Base-by-base conservation (phyloP, 371 early-diverging fungal genomes). In the Mortierella sp. region DNA sequence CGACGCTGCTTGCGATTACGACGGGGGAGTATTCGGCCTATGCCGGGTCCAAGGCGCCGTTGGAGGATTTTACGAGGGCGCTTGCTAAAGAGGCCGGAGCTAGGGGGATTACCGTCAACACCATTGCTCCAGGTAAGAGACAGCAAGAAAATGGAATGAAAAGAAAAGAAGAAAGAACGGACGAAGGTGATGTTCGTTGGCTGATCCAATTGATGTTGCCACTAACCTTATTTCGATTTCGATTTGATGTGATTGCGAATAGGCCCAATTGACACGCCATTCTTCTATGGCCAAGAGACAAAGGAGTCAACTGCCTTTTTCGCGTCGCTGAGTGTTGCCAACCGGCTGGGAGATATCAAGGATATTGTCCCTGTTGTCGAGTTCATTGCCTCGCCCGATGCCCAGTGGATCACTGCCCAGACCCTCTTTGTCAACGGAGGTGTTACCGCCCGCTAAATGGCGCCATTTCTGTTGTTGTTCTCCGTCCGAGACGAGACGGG, bases 61-160 rank as follows among this genome's bases (percentile, higher is more conserved):
- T 86, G 40, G 84, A 80, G 71, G 77, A 83, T 45, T 87, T 87
- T 40, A 85, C 87, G 1, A 74, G 85, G 37, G 85, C 86, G 7
- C 24, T 85, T 34, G 85, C 86, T 9, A 76, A 79, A 39, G 85
- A 86, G 50, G 73, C 71, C 4, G 80, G 81, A n/a, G 34, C 64
- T 9, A 80, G 83, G 3, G 86, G 85, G n/a, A 86, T 87, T 48
- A 80, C 85, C 14, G 87, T 87, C 22, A 87, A 86, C 64, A 82
- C 85, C 9, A 76, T 87, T 13, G 87, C 87, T 4, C 87, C 86
- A 4, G 87, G 87, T 29, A 58, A 58, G 16, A 29, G 31, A 53
- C n/a, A n/a, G 9, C 50, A n/a, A n/a, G n/a, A n/a, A n/a, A n/a
- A n/a, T n/a, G n/a, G n/a, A n/a, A n/a, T n/a, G 52, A 52, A 52